Evolutionary conservation across 129 eudicot species (phyloP).

Genomic region (Artemisia argyi): DNA sequence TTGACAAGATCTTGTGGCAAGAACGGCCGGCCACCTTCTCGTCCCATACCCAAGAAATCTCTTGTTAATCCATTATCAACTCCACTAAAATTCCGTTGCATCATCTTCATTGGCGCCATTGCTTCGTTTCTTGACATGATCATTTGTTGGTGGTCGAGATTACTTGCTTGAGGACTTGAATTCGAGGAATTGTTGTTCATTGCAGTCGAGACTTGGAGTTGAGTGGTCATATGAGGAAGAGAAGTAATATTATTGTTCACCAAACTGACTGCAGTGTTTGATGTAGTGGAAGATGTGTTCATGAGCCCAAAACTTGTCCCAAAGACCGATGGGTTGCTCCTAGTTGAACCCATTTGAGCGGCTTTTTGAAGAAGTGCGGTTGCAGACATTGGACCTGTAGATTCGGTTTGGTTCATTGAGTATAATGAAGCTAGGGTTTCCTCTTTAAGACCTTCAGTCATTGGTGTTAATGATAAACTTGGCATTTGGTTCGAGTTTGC

Average conservation of each 20-base stretch:
- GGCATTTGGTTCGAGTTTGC: constrained; percentile 35
- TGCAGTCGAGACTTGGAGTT: constrained; percentile 26
- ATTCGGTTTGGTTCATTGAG: constrained; percentile 45
- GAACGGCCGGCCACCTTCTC: constrained; percentile 71
- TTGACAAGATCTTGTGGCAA: constrained; percentile 76
- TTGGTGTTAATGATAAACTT: constrained; percentile 45
- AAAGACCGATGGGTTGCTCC: constrained; percentile 58
- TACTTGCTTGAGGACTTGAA: constrained; percentile 34
- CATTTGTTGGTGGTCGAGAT: constrained; percentile 40
- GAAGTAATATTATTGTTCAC: constrained; percentile 28
- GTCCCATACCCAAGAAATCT: constrained; percentile 84
- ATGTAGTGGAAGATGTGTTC: constrained; percentile 43
- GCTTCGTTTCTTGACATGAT: constrained; percentile 34
- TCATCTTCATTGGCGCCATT: constrained; percentile 35
- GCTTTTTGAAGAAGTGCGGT: constrained; percentile 94
- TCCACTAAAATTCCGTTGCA: constrained; percentile 36
- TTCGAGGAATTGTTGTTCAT: constrained; percentile 25
- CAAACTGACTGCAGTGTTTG: constrained; percentile 37
- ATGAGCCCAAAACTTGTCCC: constrained; percentile 70
- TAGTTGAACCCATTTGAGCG: constrained; percentile 89
- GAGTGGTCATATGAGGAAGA: constrained; percentile 30
- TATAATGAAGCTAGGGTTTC: constrained; percentile 56
- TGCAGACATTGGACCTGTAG: constrained; percentile 78
- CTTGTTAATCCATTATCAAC: constrained; percentile 55
- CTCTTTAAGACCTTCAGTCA: constrained; percentile 45